phyloP scores from a whole-genome alignment of 2,329 filamentous ascomycete species.

The Onygenales sp. region DNA sequence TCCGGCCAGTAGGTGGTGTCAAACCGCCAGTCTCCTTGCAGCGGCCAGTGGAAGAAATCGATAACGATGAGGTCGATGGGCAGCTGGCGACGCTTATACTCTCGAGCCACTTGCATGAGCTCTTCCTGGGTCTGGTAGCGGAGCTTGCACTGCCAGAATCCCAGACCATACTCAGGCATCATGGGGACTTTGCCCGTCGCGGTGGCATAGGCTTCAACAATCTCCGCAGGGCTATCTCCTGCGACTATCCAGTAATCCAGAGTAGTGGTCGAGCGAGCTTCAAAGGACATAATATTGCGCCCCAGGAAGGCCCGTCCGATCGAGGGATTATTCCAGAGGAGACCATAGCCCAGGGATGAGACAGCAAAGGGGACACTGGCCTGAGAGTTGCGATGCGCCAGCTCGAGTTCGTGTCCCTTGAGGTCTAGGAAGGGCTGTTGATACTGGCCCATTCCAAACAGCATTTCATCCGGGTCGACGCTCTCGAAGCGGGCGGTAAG shows the following conservation, averaged over 20 bases:
- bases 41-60: conserved; percentile 60
- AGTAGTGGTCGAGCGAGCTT: conserved; percentile 44
- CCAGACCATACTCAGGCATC: conserved; percentile 61
- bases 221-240: conserved; percentile 45
- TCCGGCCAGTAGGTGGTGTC: conserved; percentile 57
- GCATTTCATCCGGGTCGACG: conserved; percentile 41
- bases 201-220: conserved; percentile 47
- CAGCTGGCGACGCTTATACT: conserved; percentile 46
- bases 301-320: conserved; percentile 49
- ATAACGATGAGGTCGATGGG: conserved; percentile 58
- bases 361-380: conserved; percentile 50
- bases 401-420: conserved; percentile 49
- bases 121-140: conserved; percentile 59
- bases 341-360: conserved; percentile 47
- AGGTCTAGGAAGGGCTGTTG: conserved; percentile 50
- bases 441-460: conserved; percentile 58
- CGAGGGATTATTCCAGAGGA: conserved; percentile 53
- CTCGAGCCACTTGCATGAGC: conserved; percentile 49
- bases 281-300: conserved; percentile 48
- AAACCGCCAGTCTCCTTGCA: conserved; percentile 60
- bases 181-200: conserved; percentile 52
- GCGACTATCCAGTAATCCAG: conserved; percentile 59
- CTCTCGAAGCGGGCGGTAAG: conserved; percentile 48
- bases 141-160: conserved; percentile 61
- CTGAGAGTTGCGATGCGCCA: conserved; percentile 54